Base-by-base conservation (phyloP, 805 yeast genomes). In the Wickerhamomyces canadensis region DNA sequence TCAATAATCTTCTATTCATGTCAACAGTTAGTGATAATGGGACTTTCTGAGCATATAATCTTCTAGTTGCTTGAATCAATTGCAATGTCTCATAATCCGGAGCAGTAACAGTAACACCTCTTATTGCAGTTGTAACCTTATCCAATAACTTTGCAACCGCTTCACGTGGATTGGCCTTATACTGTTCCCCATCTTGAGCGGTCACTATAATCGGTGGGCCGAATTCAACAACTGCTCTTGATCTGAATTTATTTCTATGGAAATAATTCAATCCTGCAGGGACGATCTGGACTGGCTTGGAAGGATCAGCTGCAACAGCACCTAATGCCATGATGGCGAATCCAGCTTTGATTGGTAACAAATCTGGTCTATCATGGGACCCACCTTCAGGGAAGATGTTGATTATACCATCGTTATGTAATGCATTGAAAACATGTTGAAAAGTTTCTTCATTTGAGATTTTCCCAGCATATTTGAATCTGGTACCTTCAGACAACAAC, bases 311-410 rank as follows among this genome's bases (percentile, higher is more conserved):
- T 18, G 79, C 84, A 78, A 89, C 76, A 9, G 98, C 93, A 8
- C 98, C 98, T 22, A 93, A 68, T 0, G 98, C 98, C 98, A 91
- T 93, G 39, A 91, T 84, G 3, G 96, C 96, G 8, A 93, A 97
- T 44, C 98, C 98, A 1, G 98, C 96, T 57, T 93, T 91, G 48
- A 91, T 67, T 0, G 98, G 98, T 35, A 91, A 69, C 48, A 91
- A 62, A 45, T 87, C 94, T 0, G 98, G 80, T 48, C 98, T 72
- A 59, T 91, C 98, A 54, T 91, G 98, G 11, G 96, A 87, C 1
- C 98, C 98, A 41, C 98, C 98, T 66, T 93, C 98, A 8, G 98
- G 96, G 63, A 87, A 91, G 33, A 91, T 84, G 4, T 96, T 96
- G 8, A 91, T 68, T 48, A 95, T 84, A 33, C 85, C 80, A 28